phyloP scores from a whole-genome alignment of 306 rosid species.

The Lathyrus sativus region DNA sequence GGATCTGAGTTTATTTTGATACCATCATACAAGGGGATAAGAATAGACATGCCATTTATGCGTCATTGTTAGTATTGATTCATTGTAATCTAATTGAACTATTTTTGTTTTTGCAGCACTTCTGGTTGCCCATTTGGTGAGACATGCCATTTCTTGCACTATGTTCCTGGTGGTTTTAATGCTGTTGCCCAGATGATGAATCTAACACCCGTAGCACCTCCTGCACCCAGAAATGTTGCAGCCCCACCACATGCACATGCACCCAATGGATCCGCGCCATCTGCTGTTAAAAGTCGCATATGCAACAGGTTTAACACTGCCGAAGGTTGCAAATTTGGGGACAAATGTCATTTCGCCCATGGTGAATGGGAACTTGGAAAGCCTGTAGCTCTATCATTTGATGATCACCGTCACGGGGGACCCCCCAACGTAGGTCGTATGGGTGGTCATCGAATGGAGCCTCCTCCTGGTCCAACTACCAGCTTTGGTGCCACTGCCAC shows the following conservation, averaged over 20 bases:
- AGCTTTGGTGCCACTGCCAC: conserved; percentile 93
- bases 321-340: conserved; percentile 98
- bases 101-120: conserved; percentile 65
- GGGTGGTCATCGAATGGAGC: conserved; percentile 59
- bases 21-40: neutral
- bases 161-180: conserved; percentile 91
- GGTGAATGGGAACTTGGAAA: conserved; percentile 97
- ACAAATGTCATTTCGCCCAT: conserved; percentile 92
- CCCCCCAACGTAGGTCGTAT: conserved; percentile 53
- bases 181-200: conserved; percentile 94
- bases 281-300: conserved; percentile 68
- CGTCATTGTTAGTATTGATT: conserved; percentile 4
- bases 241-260: conserved; percentile 49
- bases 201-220: conserved; percentile 63
- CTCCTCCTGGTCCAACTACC: conserved; percentile 61
- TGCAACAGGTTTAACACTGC: conserved; percentile 78
- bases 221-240: conserved; percentile 58
- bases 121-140: conserved; percentile 98
- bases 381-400: conserved; percentile 55
- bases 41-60: neutral
- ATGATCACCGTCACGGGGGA: conserved; percentile 63
- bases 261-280: conserved; percentile 61
- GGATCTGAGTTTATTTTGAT: neutral
- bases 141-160: conserved; percentile 91
- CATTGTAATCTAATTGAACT: conserved; percentile 40